Evolutionary conservation across 2,329 filamentous ascomycete genomes (phyloP), one percentile per base, ranked within the genome.

Genomic region (Lasiodiplodia theobromae): DNA sequence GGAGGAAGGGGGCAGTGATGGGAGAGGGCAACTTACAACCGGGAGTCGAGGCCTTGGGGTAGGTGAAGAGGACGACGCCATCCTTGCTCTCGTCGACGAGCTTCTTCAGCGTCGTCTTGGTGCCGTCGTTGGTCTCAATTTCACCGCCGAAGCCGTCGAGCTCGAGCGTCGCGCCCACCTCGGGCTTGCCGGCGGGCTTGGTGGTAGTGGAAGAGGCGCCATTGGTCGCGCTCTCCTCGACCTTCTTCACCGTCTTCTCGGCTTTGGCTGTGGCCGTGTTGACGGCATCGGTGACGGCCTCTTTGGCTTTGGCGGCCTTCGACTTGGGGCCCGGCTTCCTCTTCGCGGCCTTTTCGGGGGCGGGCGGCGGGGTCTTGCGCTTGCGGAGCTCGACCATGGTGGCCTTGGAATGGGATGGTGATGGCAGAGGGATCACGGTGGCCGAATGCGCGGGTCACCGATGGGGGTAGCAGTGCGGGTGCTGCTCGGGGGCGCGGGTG

Each of bases 41-140:
- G 47, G 93, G 93, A 25, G 96, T 99, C 34, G 92, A 96, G 14
- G 96, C 96, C 82, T 92, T 96, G 69, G 96, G 96, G 78, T 98
- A 98, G 38, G 94, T 97, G 80, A 99, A 97, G 37, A 98, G 83
- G 40, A 97, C 93, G 53, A 98, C 91, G 31, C 95, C 96, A 44
- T 87, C 86, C 82, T 92, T 90, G 86, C 94, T 97, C 77, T 91
- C 87, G 64, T 93, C 91, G 60, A 97, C 87, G 28, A 99, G 88
- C 74, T 89, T 85, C 82, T 93, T 91, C 69, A 99, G 84, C 1
- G 89, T 93, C 6, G 91, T 94, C 82, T 91, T 92, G 66, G 86
- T 83, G 74, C 94, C 94, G 71, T 97, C 93, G 72, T 98, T 89
- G 71, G 91, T 96, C 84, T 96, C 89, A 71, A 99, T 83, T 77